Evolutionary conservation across 176 grass and related monocot species (phyloP), one percentile per base, ranked within the genome.

Genomic region (Bolboschoenus planiculmis): DNA sequence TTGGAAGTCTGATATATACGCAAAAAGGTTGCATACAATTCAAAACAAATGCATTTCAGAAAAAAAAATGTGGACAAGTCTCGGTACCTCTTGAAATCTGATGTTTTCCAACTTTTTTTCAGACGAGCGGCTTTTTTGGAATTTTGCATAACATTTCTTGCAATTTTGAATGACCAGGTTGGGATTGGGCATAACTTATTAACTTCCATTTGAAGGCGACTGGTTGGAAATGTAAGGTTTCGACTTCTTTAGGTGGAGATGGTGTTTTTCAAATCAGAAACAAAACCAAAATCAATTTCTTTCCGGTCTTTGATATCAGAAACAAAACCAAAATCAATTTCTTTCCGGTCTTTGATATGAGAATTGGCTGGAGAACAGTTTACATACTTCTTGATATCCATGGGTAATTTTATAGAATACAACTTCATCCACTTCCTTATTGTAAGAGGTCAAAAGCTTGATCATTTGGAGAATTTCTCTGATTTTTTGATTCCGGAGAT

Each of bases 221-320:
- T 46, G 92, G 90, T 40, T 98, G 96, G 96, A 95, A 95, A 82
- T 98, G 96, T 92, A 95, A 95, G 68, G 87, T 93, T 84, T 95
- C 96, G 55, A 95, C 92, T 53, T 90, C 87, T 84, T 90, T 98
- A 40, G 92, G 96, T 42, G 90, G 92, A 88, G 96, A 95, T 73
- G 96, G 96, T 23, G 9, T 98, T 40, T 98, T 92, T 67, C 86
- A 95, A 55, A 93, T 95, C 56, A 89, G 92, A 87, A 98, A 98
- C 61, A 98, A 98, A 85, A 95, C 92, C 53, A 89, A 85, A 65
- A 7, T 98, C 71, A 89, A 86, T 72, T 29, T 98, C 83, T 95
- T 92, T 70, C 92, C n/a, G n/a, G 9, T 98, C 47, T 98, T 92
- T 67, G 84, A 95, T 47, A 93, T 95, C 56, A 89, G 92, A 87